Base-by-base conservation (phyloP, 345 rosid genomes). In the Hibiscus syriacus region DNA sequence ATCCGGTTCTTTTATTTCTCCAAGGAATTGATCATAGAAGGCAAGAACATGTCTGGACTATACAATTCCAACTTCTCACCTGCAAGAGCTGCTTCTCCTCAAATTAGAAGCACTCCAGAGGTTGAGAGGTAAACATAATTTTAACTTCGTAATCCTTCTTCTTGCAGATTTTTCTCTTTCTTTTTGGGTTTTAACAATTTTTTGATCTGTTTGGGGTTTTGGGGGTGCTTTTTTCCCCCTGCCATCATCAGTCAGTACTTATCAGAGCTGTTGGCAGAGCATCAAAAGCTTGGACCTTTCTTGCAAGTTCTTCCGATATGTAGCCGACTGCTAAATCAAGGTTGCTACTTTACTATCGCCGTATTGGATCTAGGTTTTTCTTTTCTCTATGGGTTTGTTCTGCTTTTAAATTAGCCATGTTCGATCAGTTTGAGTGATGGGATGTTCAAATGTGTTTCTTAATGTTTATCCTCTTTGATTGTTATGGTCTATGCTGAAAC, bases 251-350 rank as follows among this genome's bases (percentile, higher is more conserved):
- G 57, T 53, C 57, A 53, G 29, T 23, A 22, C 57, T 23, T 53
- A 53, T 53, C 57, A 23, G 57, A 53, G 57, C 57, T 53, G 57
- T 53, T 53, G 57, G 57, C 57, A 22, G 57, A 53, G 57, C 57
- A 23, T 53, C 57, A 53, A 53, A 53, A 53, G 30, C 57, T 53
- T 53, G 57, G 29, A 3, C 57, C 57, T 53, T 53, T 53, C 4
- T 22, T 53, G 57, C 57, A 53, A 53, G 29, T 53, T 23, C 57
- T 53, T 53, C 57, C 57, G 2, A 23, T 23, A 53, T 53, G 57
- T 53, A 53, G 57, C 30, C 57, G 29, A 2, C 57, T 53, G 29
- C 16, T 53, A 23, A 53, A 53, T 53, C 30, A 53, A 53, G 57
- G 57, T 53, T 23, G 23, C 29, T 22, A 22, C 57, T 53, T 23